phyloP scores from a whole-genome alignment of 2,329 filamentous ascomycete genomes.

The Fusarium annulatum region DNA sequence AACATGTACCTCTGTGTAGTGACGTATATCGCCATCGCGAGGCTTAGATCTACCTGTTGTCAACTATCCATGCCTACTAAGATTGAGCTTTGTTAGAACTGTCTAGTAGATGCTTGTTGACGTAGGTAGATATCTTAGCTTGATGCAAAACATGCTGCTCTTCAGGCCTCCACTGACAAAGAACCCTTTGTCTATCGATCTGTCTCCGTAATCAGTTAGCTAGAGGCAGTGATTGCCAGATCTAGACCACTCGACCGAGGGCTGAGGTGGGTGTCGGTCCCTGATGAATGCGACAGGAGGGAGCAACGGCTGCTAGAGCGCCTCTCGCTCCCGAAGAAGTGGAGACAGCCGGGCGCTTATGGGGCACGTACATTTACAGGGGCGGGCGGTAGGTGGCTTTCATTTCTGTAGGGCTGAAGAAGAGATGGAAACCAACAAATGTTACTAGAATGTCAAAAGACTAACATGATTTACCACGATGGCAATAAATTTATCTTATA shows the following conservation, averaged over 20 bases:
- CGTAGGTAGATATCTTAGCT: neutral
- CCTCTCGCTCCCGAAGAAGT: slow-evolving; percentile 1
- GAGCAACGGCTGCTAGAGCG: neutral
- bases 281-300: neutral
- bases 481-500: neutral
- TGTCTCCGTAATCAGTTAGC: neutral
- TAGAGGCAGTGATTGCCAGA: neutral
- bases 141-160: neutral
- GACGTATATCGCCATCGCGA: neutral
- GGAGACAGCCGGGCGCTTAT: slow-evolving; percentile 4
- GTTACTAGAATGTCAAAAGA: neutral
- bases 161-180: neutral
- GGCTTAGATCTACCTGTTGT: neutral
- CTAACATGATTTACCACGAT: neutral
- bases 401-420: slow-evolving; percentile 23
- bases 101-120: neutral
- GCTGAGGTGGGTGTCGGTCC: neutral
- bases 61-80: neutral
- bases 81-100: neutral
- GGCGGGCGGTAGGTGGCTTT: neutral
- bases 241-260: neutral
- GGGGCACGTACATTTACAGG: slow-evolving; percentile 1
- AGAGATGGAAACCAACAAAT: neutral
- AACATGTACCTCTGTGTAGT: neutral
- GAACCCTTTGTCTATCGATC: neutral